Percentiles rank a stretch among this genome's conserved stretches.
These are phyloP conservation scores for Pleurozium schreberi DNA, from an alignment of 225 moss, liverwort and hornwort genomes.

Conservation along the genomic window DNA sequence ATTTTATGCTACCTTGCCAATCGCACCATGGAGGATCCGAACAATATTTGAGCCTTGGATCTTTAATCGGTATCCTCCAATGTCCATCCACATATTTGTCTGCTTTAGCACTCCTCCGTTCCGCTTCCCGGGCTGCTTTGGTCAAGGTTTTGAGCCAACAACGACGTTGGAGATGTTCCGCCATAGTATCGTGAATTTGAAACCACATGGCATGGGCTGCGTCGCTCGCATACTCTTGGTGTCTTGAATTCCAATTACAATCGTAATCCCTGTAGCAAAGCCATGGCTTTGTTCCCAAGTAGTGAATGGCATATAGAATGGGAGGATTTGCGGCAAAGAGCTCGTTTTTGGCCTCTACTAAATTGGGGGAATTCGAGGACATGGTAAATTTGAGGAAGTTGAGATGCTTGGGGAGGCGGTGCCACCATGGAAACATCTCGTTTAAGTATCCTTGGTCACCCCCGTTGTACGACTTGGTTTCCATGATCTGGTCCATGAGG, in stretches of 20 bases:
- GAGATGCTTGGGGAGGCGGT: conserved; percentile 25
- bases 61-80: background rate
- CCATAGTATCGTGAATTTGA: conserved; percentile 30
- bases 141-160: conserved; percentile 10
- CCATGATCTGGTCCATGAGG: conserved; percentile 43
- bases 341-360: background rate
- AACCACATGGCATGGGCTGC: conserved; percentile 36
- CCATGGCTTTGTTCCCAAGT: conserved; percentile 46
- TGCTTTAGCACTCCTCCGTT: background rate
- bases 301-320: conserved; percentile 28
- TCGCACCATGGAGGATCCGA: background rate
- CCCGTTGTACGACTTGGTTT: conserved; percentile 43
- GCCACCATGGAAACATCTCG: conserved; percentile 57
- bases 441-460: conserved; percentile 63
- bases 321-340: conserved; percentile 15
- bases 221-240: conserved; percentile 22
- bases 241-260: conserved; percentile 37
- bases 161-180: conserved; percentile 6
- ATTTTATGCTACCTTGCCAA: background rate
- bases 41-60: background rate
- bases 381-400: conserved; percentile 46
- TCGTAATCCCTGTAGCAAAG: conserved; percentile 49
- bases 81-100: background rate
- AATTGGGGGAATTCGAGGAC: background rate
- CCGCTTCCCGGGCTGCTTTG: background rate